phyloP scores from a whole-genome alignment of 2,329 filamentous ascomycete species.

The Purpureocillium lavendulum region DNA sequence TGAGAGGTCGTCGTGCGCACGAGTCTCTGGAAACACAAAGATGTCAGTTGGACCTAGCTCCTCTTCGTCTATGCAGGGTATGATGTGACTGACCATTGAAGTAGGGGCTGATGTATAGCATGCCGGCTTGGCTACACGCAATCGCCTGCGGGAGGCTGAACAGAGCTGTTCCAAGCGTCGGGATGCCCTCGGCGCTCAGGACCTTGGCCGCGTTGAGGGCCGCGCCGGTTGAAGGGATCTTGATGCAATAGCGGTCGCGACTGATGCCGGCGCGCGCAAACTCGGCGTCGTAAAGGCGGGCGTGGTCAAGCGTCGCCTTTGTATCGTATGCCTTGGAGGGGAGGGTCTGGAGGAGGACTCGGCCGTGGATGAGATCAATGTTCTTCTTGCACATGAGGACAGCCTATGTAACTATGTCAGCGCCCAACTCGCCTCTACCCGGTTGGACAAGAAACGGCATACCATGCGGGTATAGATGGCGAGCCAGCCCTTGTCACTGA shows the following conservation, averaged over 20 bases:
- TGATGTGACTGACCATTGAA: slow-evolving; percentile 27
- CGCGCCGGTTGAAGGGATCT: slow-evolving; percentile 40
- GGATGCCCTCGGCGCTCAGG: slow-evolving; percentile 33
- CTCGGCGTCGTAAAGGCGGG: slow-evolving; percentile 35
- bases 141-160: slow-evolving; percentile 40
- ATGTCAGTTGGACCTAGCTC: background rate
- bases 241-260: slow-evolving; percentile 39
- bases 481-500: slow-evolving; percentile 36
- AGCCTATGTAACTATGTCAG: too few relatives aligned
- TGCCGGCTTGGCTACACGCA: slow-evolving; percentile 37
- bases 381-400: slow-evolving; percentile 38
- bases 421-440: too few relatives aligned
- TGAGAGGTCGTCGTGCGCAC: slow-evolving; percentile 30
- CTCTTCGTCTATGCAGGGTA: too few relatives aligned
- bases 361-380: slow-evolving; percentile 34
- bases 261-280: slow-evolving; percentile 34
- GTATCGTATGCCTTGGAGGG: slow-evolving; percentile 37
- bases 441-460: background rate
- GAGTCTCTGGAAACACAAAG: slow-evolving; percentile 23
- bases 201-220: slow-evolving; percentile 35
- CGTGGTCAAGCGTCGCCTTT: slow-evolving; percentile 35
- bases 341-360: slow-evolving; percentile 39
- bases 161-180: slow-evolving; percentile 37
- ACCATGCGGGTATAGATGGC: slow-evolving; percentile 39
- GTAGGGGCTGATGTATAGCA: slow-evolving; percentile 40